Conservation (phyloP, 495 filamentous ascomycete species). For the Aspergillus carlsbadensis region DNA sequence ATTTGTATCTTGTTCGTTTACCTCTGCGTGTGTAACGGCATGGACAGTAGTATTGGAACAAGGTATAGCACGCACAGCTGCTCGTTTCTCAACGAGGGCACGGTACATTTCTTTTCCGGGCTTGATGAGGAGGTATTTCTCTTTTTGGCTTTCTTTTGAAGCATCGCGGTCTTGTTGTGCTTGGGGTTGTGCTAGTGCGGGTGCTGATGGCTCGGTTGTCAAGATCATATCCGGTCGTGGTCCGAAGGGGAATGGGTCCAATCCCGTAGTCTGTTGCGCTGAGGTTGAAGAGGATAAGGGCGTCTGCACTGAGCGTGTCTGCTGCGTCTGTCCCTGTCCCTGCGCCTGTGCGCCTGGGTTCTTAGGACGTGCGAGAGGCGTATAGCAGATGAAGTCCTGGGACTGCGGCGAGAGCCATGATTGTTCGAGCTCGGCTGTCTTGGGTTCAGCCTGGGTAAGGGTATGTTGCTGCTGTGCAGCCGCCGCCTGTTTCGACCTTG, state of each 20-base stretch:
- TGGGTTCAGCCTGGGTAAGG: background rate
- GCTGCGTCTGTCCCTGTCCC: no score
- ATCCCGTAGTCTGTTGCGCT: no score
- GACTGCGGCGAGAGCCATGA: slow-evolving; percentile 26
- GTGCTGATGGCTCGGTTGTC: background rate
- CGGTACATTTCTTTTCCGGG: slow-evolving; percentile 31
- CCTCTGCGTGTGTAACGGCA: no score
- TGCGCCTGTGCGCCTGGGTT: no score
- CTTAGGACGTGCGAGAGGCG: slow-evolving; percentile 6
- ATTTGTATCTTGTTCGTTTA: no score
- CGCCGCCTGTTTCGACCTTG: background rate
- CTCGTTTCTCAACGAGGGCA: slow-evolving; percentile 25
- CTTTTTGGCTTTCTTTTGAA: background rate
- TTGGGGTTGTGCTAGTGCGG: background rate
- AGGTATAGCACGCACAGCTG: slow-evolving; percentile 20
- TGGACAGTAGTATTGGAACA: no score
- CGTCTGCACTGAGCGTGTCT: no score
- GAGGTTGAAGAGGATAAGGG: no score
- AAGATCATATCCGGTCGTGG: no score
- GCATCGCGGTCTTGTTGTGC: no score
- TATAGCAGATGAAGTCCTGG: slow-evolving; percentile 25
- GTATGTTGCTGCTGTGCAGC: background rate
- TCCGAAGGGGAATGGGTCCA: no score
- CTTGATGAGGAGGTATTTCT: slow-evolving; percentile 27
- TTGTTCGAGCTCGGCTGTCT: slow-evolving; percentile 3